A percentile compares a stretch with the other conserved stretches of the same genome.
These are phyloP conservation scores for Monosporascus sp. DNA, from an alignment of 2,329 filamentous ascomycete species.

Conservation along the genomic window DNA sequence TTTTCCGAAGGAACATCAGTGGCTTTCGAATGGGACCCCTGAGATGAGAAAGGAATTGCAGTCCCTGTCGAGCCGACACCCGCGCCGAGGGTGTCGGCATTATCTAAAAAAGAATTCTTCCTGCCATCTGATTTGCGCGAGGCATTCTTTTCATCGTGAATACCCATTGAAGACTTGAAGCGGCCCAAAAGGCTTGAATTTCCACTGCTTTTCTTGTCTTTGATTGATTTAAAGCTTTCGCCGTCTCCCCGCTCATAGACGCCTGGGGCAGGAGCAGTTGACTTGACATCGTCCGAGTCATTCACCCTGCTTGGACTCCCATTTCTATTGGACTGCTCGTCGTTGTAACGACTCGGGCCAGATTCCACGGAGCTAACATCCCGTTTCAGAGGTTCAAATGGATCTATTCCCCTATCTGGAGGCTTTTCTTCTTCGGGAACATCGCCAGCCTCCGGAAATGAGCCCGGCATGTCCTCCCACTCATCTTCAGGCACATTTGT, in stretches of 20 bases:
- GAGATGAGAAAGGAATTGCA: slow-evolving; percentile 36
- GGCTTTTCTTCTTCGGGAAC: slow-evolving; percentile 33
- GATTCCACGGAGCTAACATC: slow-evolving; percentile 47
- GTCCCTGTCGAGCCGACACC: slow-evolving; percentile 59
- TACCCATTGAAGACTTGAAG: slow-evolving; percentile 38
- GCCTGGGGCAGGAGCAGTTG: slow-evolving; percentile 37
- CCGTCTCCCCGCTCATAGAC: slow-evolving; percentile 20
- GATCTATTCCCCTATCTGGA: slow-evolving; percentile 33
- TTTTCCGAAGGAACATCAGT: slow-evolving; percentile 37
- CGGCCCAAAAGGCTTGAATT: slow-evolving; percentile 45
- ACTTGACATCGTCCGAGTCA: slow-evolving; percentile 44
- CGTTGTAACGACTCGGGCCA: slow-evolving; percentile 31
- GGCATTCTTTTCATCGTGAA: slow-evolving; percentile 27
- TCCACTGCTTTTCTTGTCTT: slow-evolving; percentile 33
- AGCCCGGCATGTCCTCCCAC: slow-evolving; percentile 27
- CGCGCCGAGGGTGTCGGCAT: slow-evolving; percentile 64
- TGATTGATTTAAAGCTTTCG: slow-evolving; percentile 23
- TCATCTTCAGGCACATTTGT: neutral
- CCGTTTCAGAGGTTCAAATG: slow-evolving; percentile 34
- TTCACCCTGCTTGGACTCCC: slow-evolving; percentile 34
- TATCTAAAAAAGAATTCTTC: slow-evolving; percentile 65
- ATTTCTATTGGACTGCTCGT: slow-evolving; percentile 31
- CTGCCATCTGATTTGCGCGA: slow-evolving; percentile 28
- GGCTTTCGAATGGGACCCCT: slow-evolving; percentile 40
- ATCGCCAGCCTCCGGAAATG: slow-evolving; percentile 24